Evolutionary conservation across 2,329 filamentous ascomycete genomes (phyloP).

Genomic region (Aspergillus hortae): DNA sequence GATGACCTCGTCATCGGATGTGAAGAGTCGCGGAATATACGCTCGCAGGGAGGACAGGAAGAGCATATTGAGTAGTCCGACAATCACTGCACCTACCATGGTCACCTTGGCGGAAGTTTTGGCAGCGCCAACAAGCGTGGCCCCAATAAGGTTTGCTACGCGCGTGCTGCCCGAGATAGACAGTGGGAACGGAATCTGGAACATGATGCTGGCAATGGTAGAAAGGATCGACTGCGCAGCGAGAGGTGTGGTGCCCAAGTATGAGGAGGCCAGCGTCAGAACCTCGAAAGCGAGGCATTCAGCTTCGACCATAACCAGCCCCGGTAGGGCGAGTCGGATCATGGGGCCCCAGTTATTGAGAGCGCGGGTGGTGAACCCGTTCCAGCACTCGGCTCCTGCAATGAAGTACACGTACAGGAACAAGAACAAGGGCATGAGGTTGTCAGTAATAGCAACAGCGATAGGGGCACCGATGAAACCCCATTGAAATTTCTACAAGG

Average conservation of each 20-base stretch:
- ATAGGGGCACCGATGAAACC: constrained; percentile 78
- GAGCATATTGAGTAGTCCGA: constrained; percentile 76
- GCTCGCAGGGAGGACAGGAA: constrained; percentile 66
- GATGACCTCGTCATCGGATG: constrained; percentile 68
- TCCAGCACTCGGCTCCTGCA: constrained; percentile 74
- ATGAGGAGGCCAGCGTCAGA: constrained; percentile 75
- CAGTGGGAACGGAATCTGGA: constrained; percentile 88
- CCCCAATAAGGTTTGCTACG: constrained; percentile 88
- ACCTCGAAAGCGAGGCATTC: constrained; percentile 94
- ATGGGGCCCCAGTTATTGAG: constrained; percentile 76
- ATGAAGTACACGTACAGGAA: constrained; percentile 71
- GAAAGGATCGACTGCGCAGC: constrained; percentile 85
- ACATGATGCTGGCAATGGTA: constrained; percentile 74
- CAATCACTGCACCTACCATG: constrained; percentile 60
- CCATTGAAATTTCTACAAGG: constrained; percentile 48
- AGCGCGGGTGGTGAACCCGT: constrained; percentile 68
- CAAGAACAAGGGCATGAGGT: constrained; percentile 67
- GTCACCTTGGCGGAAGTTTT: constrained; percentile 76
- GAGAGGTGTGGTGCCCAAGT: constrained; percentile 73
- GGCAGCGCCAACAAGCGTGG: constrained; percentile 74
- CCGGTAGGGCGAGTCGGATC: constrained; percentile 82
- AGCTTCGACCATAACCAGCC: constrained; percentile 89
- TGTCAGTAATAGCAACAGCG: constrained; percentile 72
- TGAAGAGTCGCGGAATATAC: constrained; percentile 74
- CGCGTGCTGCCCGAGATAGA: constrained; percentile 85